Percentiles rank a stretch among this genome's conserved stretches.
phyloP scores from a whole-genome alignment of 225 moss, liverwort and hornwort species.

The Polytrichum formosum region DNA sequence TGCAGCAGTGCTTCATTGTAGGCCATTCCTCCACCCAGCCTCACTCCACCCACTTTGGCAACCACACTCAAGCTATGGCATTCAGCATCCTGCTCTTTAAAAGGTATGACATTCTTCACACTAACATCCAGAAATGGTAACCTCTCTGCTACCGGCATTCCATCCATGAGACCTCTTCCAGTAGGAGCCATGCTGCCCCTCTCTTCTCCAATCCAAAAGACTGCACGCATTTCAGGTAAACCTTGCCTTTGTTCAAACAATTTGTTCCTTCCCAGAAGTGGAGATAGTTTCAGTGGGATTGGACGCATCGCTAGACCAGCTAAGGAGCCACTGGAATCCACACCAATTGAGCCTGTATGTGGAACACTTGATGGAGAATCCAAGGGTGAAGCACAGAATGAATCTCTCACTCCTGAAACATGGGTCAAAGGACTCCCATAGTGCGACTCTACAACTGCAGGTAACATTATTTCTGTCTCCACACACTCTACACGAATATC shows the following conservation, averaged over 20 bases:
- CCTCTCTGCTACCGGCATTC: constrained; percentile 30
- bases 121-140: constrained; percentile 78
- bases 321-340: constrained; percentile 27
- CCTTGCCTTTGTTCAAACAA: constrained; percentile 21
- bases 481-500: constrained; percentile 88
- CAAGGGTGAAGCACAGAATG: constrained; percentile 27
- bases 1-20: constrained; percentile 93
- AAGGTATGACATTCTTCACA: constrained; percentile 83
- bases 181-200: constrained; percentile 85
- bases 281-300: constrained; percentile 39
- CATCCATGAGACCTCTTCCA: constrained; percentile 33
- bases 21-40: constrained; percentile 90
- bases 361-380: constrained; percentile 32
- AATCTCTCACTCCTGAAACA: constrained; percentile 41
- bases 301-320: constrained; percentile 30
- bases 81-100: constrained; percentile 76
- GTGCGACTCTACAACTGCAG: constrained; percentile 27
- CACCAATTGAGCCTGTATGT: constrained; percentile 16
- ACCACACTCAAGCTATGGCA: constrained; percentile 72
- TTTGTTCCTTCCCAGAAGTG: constrained; percentile 20
- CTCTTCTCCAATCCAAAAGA: constrained; percentile 96
- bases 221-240: constrained; percentile 70
- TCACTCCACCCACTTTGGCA: constrained; percentile 81
- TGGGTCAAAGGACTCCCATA: constrained; percentile 57
- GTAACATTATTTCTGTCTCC: constrained; percentile 68